A percentile compares a stretch with the other conserved stretches of the same genome.
phyloP scores from a whole-genome alignment of 306 rosid genomes.

The Rosa rugosa region DNA sequence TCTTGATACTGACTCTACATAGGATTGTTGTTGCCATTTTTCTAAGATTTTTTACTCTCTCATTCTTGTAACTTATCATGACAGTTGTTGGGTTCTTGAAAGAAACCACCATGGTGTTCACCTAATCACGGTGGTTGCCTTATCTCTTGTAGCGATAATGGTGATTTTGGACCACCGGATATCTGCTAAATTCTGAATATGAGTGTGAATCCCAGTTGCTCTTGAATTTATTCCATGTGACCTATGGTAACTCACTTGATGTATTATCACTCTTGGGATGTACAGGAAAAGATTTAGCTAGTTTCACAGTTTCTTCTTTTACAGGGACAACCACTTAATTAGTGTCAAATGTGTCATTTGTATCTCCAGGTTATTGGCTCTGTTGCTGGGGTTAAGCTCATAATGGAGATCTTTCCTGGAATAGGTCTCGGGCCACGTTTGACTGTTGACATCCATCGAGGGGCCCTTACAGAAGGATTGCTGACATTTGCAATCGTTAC shows the following conservation, averaged over 20 bases:
- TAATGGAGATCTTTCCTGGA: slow-evolving; percentile 63
- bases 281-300: neutral
- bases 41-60: neutral
- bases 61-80: neutral
- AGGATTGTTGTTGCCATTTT: neutral
- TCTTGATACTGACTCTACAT: neutral
- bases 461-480: slow-evolving; percentile 86
- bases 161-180: neutral
- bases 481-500: slow-evolving; percentile 61
- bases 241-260: neutral
- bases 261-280: neutral
- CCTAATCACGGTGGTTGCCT: neutral
- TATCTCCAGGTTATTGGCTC: slow-evolving; percentile 75
- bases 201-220: neutral
- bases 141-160: neutral
- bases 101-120: neutral
- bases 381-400: slow-evolving; percentile 59
- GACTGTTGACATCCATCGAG: slow-evolving; percentile 67
- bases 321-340: neutral
- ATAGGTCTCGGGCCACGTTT: slow-evolving; percentile 71
- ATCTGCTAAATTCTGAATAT: neutral
- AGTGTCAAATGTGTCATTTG: neutral
- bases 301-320: neutral
- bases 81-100: neutral
- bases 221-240: neutral